These are phyloP conservation scores for Ulota crispa DNA, from an alignment of 225 moss, liverwort and hornwort genomes.

Conservation along the genomic window DNA sequence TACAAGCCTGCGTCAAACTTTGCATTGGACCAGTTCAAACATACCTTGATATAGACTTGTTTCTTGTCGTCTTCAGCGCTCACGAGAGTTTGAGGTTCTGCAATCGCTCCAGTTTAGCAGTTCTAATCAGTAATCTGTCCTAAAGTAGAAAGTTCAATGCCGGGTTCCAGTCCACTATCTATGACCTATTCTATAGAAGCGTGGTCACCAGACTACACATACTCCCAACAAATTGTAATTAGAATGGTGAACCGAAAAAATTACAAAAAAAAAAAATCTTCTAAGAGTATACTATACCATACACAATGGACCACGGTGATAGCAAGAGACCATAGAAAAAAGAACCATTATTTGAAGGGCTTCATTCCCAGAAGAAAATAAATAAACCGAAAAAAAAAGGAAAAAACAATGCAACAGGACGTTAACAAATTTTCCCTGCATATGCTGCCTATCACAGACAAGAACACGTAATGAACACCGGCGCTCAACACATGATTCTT, in stretches of 20 bases:
- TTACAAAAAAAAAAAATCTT: too few species aligned
- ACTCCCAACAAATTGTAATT: neutral
- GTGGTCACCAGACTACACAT: neutral
- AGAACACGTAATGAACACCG: too few species aligned
- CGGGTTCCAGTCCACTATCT: neutral
- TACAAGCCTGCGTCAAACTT: neutral
- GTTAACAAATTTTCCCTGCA: too few species aligned
- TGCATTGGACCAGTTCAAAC: neutral
- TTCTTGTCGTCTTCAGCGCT: conserved; percentile 5
- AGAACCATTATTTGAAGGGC: too few species aligned
- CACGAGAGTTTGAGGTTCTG: conserved; percentile 20
- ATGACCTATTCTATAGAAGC: neutral
- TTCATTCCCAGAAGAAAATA: neutral
- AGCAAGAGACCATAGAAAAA: neutral
- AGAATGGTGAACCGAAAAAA: neutral
- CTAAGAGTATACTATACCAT: neutral
- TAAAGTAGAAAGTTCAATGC: neutral
- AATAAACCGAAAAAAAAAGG: neutral
- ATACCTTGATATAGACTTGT: conserved; percentile 24
- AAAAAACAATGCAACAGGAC: neutral
- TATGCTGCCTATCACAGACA: too few species aligned
- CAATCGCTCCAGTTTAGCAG: neutral
- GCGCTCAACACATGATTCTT: too few species aligned
- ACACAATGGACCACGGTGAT: neutral
- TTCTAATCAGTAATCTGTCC: neutral